Percentiles rank a stretch among this genome's conserved stretches.
Conservation (phyloP, 2,329 filamentous ascomycete species). For the Colletotrichum lini region DNA sequence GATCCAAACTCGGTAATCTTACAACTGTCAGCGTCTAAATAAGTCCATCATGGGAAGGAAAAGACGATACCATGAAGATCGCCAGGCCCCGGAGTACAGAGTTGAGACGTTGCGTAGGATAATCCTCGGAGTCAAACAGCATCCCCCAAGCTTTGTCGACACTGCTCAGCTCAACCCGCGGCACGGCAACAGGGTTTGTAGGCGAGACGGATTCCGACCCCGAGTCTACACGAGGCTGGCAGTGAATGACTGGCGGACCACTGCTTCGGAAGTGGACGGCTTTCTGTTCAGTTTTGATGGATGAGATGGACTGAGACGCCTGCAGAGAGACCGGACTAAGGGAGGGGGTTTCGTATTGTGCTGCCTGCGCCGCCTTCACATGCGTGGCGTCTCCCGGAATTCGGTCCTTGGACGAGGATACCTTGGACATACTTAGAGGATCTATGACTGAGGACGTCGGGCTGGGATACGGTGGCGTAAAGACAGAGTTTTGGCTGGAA, state of each 20-base stretch:
- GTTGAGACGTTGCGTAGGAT: conserved; percentile 76
- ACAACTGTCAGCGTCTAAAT: not conserved
- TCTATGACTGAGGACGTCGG: conserved; percentile 19
- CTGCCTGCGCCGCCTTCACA: not conserved
- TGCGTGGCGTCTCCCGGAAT: conserved; percentile 15
- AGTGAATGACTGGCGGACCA: conserved; percentile 32
- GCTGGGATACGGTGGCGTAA: conserved; percentile 22
- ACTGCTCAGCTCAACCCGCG: conserved; percentile 63
- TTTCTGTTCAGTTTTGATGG: conserved; percentile 23
- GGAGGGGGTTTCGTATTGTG: not conserved
- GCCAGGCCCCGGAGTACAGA: conserved; percentile 83
- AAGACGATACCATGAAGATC: conserved; percentile 74
- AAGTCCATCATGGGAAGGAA: not conserved
- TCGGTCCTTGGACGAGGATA: conserved; percentile 18
- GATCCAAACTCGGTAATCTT: conserved; percentile 51
- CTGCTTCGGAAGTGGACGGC: conserved; percentile 34
- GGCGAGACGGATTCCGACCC: conserved; percentile 11
- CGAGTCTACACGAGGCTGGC: conserved; percentile 18
- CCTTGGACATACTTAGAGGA: conserved; percentile 1
- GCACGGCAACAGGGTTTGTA: not conserved
- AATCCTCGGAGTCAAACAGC: conserved; percentile 78
- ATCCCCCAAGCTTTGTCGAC: conserved; percentile 83
- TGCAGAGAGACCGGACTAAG: not conserved
- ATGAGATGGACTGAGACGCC: conserved; percentile 12
- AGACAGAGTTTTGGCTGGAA: conserved; percentile 25